A percentile compares a stretch with the other conserved stretches of the same genome.
phyloP scores from a whole-genome alignment of 2,329 filamentous ascomycete genomes.

The Pseudopithomyces maydicus region DNA sequence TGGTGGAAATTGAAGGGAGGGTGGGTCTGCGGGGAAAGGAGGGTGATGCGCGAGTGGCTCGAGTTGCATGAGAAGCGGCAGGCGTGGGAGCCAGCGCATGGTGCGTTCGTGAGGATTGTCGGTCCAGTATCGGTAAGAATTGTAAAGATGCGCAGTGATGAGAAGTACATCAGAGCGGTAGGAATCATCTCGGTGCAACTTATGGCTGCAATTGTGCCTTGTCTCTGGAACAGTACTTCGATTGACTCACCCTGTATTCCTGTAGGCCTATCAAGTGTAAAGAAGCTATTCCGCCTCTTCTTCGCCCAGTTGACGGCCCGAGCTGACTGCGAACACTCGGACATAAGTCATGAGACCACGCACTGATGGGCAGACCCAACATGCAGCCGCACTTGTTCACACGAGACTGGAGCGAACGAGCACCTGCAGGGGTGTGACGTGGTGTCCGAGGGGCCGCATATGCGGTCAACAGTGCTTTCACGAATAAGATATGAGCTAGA shows the following conservation, averaged over 20 bases:
- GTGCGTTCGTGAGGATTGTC: neutral
- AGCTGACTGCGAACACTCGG: conserved; percentile 15
- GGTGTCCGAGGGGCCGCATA: conserved; percentile 30
- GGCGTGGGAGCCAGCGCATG: conserved; percentile 7
- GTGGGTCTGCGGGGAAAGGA: conserved; percentile 9
- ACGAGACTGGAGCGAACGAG: conserved; percentile 20
- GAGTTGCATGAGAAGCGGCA: conserved; percentile 3
- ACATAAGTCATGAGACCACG: conserved; percentile 24
- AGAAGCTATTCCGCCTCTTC: neutral
- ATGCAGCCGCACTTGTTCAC: conserved; percentile 20
- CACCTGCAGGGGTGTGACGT: conserved; percentile 40
- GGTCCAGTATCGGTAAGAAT: neutral
- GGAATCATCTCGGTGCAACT: neutral
- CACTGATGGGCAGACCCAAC: conserved; percentile 9
- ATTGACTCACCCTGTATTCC: neutral
- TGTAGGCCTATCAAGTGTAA: neutral
- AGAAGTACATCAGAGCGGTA: neutral
- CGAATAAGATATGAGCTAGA: conserved; percentile 21
- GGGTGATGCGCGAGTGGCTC: conserved; percentile 1
- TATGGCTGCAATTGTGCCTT: neutral
- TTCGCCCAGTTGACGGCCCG: conserved; percentile 25
- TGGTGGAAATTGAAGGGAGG: conserved; percentile 15
- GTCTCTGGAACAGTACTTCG: neutral
- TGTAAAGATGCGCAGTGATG: neutral
- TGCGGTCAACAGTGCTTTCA: conserved; percentile 21